Evolutionary conservation across 345 rosid species (phyloP), one percentile per base, ranked within the genome.

Genomic region (Eutrema japonicum): DNA sequence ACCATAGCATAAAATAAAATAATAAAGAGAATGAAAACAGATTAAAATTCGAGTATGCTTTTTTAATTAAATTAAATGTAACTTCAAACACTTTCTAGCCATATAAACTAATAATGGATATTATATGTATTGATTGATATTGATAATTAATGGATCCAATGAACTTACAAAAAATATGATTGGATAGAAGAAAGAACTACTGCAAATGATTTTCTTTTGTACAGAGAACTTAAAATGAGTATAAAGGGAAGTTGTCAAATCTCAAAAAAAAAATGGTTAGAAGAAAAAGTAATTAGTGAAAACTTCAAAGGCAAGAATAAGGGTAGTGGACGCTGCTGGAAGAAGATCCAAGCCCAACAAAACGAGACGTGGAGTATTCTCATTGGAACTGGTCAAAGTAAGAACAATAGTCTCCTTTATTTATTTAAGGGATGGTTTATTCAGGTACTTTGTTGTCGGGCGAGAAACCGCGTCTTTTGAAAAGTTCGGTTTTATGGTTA

Each of bases 381-480:
- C 16, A 69, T 14, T 55, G 68, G 66, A 64, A 36, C 7, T 45
- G 42, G 58, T 36, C 62, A 72, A 61, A 68, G 32, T 48, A 66
- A 37, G 37, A 51, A 42, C 57, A 36, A 26, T 56, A 48, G 50
- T 49, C 67, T 78, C 60, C 36, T 54, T 29, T 29, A 41, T 29
- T 54, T 22, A 38, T 13, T 51, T 13, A 1, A n/a, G 26, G 1
- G 26, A 1, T 9, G 30, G 11, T 27, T 30, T 49, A 40, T 66
- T 48, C 75, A 69, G 45, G 71, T 71, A n/a, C 3, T 71, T 43
- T 59, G 29, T 64, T 58, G 57, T 70, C 61, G 62, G 41, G 56
- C 10, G 53, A 71, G 78, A 86, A 86, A 79, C 88, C 86, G 88
- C 84, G 88, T 86, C 12, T 71, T 79, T 81, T 84, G 85, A 79